These are phyloP conservation scores for Beta corolliflora DNA, from an alignment of 179 eudicot genomes.

Conservation along the genomic window DNA sequence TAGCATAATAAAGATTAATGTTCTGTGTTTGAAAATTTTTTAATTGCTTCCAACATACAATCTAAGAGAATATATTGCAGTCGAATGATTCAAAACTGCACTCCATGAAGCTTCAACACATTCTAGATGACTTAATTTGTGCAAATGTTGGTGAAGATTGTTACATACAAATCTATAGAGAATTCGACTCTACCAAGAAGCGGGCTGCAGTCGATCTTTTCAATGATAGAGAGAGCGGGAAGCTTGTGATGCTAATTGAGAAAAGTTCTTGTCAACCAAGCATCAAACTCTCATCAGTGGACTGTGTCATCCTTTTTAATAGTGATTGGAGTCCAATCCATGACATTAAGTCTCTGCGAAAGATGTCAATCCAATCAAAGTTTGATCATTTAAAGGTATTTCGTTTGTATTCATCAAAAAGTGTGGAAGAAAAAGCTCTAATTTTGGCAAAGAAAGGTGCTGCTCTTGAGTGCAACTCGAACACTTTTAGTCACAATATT, in stretches of 20 bases:
- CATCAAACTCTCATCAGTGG: conserved; percentile 55
- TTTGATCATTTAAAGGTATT: conserved; percentile 55
- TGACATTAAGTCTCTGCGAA: conserved; percentile 56
- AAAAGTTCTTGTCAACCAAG: conserved; percentile 49
- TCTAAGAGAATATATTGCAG: conserved; percentile 14
- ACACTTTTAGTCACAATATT: conserved; percentile 21
- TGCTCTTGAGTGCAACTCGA: conserved; percentile 33
- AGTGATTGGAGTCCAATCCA: conserved; percentile 63
- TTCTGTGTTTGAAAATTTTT: no score
- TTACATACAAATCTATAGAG: conserved; percentile 48
- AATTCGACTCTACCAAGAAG: conserved; percentile 34
- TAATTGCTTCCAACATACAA: no score
- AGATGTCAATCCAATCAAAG: conserved; percentile 50
- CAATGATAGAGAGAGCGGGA: conserved; percentile 41
- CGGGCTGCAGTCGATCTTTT: conserved; percentile 43
- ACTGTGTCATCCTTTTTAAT: conserved; percentile 58
- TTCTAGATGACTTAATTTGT: conserved; percentile 63
- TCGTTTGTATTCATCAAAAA: conserved; percentile 57
- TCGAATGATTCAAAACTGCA: conserved; percentile 15
- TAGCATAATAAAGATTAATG: background rate
- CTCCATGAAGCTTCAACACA: conserved; percentile 39
- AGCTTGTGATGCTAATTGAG: conserved; percentile 59
- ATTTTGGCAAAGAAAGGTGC: conserved; percentile 54
- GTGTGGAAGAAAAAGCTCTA: conserved; percentile 64
- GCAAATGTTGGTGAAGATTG: conserved; percentile 56